phyloP scores from a whole-genome alignment of 2,329 filamentous ascomycete genomes.

The Xylaria hypoxylon region DNA sequence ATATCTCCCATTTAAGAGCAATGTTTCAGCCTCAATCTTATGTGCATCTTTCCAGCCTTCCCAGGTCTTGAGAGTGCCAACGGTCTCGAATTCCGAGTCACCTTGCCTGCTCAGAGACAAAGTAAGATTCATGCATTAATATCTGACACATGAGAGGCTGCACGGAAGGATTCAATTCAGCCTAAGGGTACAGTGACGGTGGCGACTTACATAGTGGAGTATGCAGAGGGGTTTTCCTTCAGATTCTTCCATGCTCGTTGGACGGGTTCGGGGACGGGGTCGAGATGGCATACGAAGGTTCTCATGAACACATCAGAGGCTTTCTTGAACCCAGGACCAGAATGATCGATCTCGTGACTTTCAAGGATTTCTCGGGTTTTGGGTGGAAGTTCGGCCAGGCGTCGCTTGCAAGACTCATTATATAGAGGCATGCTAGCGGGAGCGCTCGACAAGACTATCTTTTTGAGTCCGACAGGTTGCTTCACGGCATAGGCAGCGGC shows the following conservation, averaged over 20 bases:
- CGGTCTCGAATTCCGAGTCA: constrained; percentile 45
- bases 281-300: constrained; percentile 32
- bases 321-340: constrained; percentile 39
- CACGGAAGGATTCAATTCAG: too few species aligned
- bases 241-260: constrained; percentile 38
- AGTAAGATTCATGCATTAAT: not conserved
- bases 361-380: constrained; percentile 33
- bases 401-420: not conserved
- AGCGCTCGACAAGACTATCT: constrained; percentile 42
- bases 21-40: constrained; percentile 30
- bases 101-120: constrained; percentile 42
- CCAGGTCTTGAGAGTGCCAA: constrained; percentile 38
- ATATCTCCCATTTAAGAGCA: constrained; percentile 38
- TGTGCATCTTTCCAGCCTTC: constrained; percentile 34
- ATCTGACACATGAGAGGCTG: too few species aligned
- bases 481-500: constrained; percentile 36
- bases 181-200: too few species aligned
- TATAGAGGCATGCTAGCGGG: constrained; percentile 45
- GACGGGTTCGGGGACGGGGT: constrained; percentile 42
- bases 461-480: constrained; percentile 39
- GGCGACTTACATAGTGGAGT: constrained; percentile 26
- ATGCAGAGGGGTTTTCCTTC: constrained; percentile 41
- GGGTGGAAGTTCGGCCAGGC: not conserved
- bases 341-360: not conserved
- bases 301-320: not conserved